Conservation (phyloP, 345 rosid species). For the Lepidium sativum region DNA sequence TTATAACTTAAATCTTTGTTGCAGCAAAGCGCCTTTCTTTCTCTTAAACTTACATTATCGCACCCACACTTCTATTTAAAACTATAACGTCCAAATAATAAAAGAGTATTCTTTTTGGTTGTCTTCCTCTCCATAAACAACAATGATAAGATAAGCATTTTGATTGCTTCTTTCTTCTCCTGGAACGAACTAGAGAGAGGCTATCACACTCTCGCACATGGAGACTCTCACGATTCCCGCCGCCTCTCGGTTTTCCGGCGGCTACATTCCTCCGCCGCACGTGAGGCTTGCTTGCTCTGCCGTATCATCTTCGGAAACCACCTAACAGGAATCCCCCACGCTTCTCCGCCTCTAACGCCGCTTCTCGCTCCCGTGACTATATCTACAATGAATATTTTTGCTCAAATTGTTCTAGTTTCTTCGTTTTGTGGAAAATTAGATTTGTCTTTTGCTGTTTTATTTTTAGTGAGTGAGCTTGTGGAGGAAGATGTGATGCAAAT, state of each 20-base stretch:
- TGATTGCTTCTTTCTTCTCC: neutral
- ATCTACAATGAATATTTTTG: neutral
- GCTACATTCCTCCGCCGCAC: slow-evolving; percentile 16
- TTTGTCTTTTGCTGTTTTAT: neutral
- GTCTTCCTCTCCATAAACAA: neutral
- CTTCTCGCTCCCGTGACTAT: slow-evolving; percentile 42
- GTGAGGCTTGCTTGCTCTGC: slow-evolving; percentile 11
- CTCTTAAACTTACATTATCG: neutral
- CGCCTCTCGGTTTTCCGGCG: slow-evolving; percentile 37
- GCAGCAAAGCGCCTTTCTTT: neutral
- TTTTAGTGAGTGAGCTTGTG: slow-evolving; percentile 39
- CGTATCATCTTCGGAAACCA: slow-evolving; percentile 27
- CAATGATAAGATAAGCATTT: slow-evolving; percentile 11
- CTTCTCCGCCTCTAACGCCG: slow-evolving; percentile 34
- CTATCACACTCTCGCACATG: slow-evolving; percentile 29
- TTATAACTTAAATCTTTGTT: neutral
- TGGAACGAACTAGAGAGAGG: neutral
- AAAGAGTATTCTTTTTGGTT: neutral
- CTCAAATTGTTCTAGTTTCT: neutral
- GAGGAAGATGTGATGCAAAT: slow-evolving; percentile 66
- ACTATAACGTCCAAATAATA: neutral
- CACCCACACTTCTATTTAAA: neutral
- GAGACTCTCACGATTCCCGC: slow-evolving; percentile 41
- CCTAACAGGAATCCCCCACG: slow-evolving; percentile 17
- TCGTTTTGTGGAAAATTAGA: neutral